phyloP scores from a whole-genome alignment of 2,329 filamentous ascomycete genomes.

The Apiospora pterosperma region DNA sequence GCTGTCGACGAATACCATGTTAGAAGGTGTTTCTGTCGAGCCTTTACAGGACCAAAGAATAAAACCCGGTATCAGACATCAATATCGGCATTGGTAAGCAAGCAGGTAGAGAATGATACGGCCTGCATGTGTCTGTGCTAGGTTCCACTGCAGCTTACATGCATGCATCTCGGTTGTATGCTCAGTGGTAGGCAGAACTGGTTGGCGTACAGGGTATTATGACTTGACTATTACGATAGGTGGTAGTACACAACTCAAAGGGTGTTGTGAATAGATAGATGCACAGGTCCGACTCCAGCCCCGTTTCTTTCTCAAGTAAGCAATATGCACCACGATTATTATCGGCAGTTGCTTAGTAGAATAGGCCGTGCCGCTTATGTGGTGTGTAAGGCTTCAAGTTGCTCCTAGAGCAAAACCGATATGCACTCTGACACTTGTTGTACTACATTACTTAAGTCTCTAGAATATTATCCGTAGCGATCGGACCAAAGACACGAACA shows the following conservation, averaged over 20 bases:
- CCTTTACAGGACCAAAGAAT: too few relatives aligned
- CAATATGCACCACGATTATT: not conserved
- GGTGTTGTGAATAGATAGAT: not conserved
- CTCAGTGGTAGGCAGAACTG: not conserved
- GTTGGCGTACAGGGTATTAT: not conserved
- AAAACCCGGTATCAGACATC: too few relatives aligned
- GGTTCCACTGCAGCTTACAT: conserved; percentile 1
- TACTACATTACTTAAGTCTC: too few relatives aligned
- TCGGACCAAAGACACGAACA: not conserved
- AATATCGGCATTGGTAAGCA: not conserved
- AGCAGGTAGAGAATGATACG: not conserved
- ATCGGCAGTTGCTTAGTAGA: not conserved
- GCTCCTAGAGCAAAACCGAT: not conserved
- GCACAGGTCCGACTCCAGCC: not conserved
- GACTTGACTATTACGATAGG: not conserved
- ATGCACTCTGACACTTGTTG: not conserved
- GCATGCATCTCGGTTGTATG: not conserved
- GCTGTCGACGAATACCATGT: not conserved
- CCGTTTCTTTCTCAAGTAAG: not conserved
- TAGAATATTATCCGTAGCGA: not conserved
- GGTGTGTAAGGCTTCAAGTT: not conserved
- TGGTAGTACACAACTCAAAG: not conserved
- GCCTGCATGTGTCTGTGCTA: not conserved
- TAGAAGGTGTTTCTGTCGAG: not conserved
- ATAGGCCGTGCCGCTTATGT: not conserved